A percentile compares a stretch with the other conserved stretches of the same genome.
These are phyloP conservation scores for Chenopodium quinoa DNA, from an alignment of 148 eudicot species.

Conservation along the genomic window DNA sequence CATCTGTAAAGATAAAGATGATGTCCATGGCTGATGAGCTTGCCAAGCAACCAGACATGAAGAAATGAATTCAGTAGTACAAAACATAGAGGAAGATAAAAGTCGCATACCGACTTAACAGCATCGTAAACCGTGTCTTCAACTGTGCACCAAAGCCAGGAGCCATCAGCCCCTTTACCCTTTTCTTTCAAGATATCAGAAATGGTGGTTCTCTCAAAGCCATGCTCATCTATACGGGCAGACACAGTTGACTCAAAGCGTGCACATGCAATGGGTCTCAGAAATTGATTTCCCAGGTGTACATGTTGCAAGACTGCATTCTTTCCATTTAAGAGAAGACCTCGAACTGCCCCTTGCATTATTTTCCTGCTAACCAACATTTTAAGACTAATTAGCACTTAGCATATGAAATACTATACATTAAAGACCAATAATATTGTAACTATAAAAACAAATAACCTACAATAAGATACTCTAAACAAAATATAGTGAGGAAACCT, in stretches of 20 bases:
- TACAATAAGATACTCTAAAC: neutral
- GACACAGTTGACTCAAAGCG: slow-evolving; percentile 65
- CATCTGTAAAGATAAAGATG: slow-evolving; percentile 54
- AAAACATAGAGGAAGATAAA: neutral
- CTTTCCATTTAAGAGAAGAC: slow-evolving; percentile 63
- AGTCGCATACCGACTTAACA: slow-evolving; percentile 76
- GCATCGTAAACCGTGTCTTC: slow-evolving; percentile 95
- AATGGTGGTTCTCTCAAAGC: slow-evolving; percentile 94
- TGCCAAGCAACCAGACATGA: neutral
- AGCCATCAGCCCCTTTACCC: slow-evolving; percentile 93
- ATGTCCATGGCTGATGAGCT: neutral
- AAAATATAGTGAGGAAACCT: neutral
- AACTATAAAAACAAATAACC: neutral
- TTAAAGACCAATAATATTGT: neutral
- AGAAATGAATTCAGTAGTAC: neutral
- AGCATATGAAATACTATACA: neutral
- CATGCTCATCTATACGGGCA: slow-evolving; percentile 83
- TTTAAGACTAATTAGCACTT: neutral
- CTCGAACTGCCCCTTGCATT: slow-evolving; percentile 75
- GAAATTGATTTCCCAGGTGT: slow-evolving; percentile 55
- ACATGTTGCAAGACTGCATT: slow-evolving; percentile 71
- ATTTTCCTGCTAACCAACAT: slow-evolving; percentile 13
- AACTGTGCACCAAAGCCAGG: slow-evolving; percentile 98
- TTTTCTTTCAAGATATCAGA: slow-evolving; percentile 74
- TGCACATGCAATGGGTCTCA: slow-evolving; percentile 51